A percentile compares a stretch with the other conserved stretches of the same genome.
These are phyloP conservation scores for Acanthamoeba lenticulata DNA, from an alignment of 208 protist species.

Conservation along the genomic window DNA sequence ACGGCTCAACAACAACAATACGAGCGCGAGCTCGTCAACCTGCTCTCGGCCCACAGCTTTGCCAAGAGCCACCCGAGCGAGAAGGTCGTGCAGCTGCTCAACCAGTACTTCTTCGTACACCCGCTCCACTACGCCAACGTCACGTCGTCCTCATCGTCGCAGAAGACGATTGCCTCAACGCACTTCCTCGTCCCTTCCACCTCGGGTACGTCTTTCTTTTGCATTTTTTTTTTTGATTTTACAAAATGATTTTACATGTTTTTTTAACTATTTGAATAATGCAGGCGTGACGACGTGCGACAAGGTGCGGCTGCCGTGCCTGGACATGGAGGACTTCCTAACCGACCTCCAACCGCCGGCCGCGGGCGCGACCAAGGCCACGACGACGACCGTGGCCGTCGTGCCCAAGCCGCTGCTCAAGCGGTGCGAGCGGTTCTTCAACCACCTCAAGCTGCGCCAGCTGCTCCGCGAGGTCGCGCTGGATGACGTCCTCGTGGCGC, in stretches of 20 bases:
- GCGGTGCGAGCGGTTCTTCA: neutral
- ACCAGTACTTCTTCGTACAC: conserved; percentile 51
- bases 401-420: neutral
- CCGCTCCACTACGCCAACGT: conserved; percentile 43
- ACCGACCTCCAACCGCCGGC: neutral
- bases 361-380: neutral
- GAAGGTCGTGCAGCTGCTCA: conserved; percentile 13
- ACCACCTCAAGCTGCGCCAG: neutral
- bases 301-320: neutral
- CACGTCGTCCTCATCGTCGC: neutral
- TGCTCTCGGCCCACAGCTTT: conserved; percentile 17
- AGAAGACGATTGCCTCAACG: neutral
- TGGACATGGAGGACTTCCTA: conserved; percentile 40
- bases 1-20: neutral
- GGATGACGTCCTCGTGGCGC: neutral
- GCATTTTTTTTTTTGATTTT: too few species aligned
- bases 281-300: neutral
- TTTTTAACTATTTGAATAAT: neutral
- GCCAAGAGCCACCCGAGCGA: conserved; percentile 19
- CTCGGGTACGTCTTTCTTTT: neutral
- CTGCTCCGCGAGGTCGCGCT: conserved; percentile 11
- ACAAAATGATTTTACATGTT: too few species aligned
- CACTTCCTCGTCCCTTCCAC: conserved; percentile 13
- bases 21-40: conserved; percentile 9
- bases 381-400: neutral